Evolutionary conservation across 805 yeast genomes (phyloP).

Genomic region (Suhomyces emberorum): DNA sequence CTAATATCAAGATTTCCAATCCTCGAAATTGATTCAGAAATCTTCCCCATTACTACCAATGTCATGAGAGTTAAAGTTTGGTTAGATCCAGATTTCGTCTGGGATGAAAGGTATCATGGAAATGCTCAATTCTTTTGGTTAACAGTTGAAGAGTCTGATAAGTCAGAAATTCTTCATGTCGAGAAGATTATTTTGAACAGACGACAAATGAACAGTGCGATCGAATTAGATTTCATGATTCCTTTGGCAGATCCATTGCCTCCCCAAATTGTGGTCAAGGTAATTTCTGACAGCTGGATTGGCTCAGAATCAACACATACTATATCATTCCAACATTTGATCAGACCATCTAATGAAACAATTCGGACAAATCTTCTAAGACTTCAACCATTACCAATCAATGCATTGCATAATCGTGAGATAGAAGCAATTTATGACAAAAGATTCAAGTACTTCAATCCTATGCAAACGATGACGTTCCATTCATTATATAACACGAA

Average conservation of each 20-base stretch:
- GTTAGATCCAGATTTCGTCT: constrained; percentile 72
- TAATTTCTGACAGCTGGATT: constrained; percentile 83
- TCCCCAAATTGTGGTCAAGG: constrained; percentile 76
- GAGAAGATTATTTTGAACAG: constrained; percentile 73
- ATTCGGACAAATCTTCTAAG: constrained; percentile 76
- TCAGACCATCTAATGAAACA: constrained; percentile 85
- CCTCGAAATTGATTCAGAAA: constrained; percentile 70
- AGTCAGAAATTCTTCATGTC: constrained; percentile 69
- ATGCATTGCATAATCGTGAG: constrained; percentile 68
- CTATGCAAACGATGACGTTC: constrained; percentile 98
- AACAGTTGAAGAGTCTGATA: constrained; percentile 81
- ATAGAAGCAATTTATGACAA: constrained; percentile 65
- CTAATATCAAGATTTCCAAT: constrained; percentile 72
- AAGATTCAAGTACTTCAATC: constrained; percentile 85
- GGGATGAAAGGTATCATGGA: constrained; percentile 85
- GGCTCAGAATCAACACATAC: constrained; percentile 77
- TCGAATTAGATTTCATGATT: constrained; percentile 86
- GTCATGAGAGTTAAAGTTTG: constrained; percentile 78
- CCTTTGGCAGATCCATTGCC: constrained; percentile 90
- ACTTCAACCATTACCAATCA: constrained; percentile 80
- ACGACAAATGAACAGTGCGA: constrained; percentile 50
- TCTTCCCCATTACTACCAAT: constrained; percentile 82
- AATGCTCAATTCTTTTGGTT: constrained; percentile 88
- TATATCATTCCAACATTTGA: constrained; percentile 85
- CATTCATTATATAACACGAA: constrained; percentile 80